Evolutionary conservation across 2,329 filamentous ascomycete species (phyloP).

Genomic region (Sporothrix globosa): DNA sequence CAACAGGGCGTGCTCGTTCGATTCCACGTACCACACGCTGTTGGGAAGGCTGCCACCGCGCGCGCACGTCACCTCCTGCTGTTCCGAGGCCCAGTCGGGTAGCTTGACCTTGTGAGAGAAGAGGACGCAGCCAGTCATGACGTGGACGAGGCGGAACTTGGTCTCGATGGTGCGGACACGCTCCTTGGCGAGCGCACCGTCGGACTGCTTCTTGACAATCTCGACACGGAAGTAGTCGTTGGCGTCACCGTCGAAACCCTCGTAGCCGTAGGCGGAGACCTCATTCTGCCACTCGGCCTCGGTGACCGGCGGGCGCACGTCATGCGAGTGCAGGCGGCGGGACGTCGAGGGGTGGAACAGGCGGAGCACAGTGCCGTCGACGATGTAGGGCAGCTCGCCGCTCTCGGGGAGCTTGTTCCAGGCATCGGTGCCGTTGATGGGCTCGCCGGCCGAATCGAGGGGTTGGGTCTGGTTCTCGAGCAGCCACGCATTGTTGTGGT

Average conservation of each 20-base stretch:
- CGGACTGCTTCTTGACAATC: slow-evolving; percentile 88
- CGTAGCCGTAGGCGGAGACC: slow-evolving; percentile 94
- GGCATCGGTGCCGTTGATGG: slow-evolving; percentile 77
- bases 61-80: slow-evolving; percentile 98
- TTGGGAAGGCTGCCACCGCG: slow-evolving; percentile 89
- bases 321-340: slow-evolving; percentile 92
- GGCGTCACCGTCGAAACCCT: slow-evolving; percentile 94
- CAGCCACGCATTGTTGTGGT: slow-evolving; percentile 95
- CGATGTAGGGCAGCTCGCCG: slow-evolving; percentile 61
- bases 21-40: slow-evolving; percentile 95
- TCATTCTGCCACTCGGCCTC: slow-evolving; percentile 95
- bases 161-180: slow-evolving; percentile 91
- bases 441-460: slow-evolving; percentile 71
- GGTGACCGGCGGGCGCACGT: slow-evolving; percentile 82
- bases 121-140: slow-evolving; percentile 94
- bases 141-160: slow-evolving; percentile 91
- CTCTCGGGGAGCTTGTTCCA: slow-evolving; percentile 74
- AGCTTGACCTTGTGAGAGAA: slow-evolving; percentile 99
- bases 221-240: slow-evolving; percentile 96
- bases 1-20: slow-evolving; percentile 81
- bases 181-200: slow-evolving; percentile 75
- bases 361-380: slow-evolving; percentile 77
- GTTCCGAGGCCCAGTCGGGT: slow-evolving; percentile 95
- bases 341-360: slow-evolving; percentile 83
- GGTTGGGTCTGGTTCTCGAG: slow-evolving; percentile 97